phyloP scores from a whole-genome alignment of 2,329 filamentous ascomycete genomes.

The Cordyceps pruinosa region DNA sequence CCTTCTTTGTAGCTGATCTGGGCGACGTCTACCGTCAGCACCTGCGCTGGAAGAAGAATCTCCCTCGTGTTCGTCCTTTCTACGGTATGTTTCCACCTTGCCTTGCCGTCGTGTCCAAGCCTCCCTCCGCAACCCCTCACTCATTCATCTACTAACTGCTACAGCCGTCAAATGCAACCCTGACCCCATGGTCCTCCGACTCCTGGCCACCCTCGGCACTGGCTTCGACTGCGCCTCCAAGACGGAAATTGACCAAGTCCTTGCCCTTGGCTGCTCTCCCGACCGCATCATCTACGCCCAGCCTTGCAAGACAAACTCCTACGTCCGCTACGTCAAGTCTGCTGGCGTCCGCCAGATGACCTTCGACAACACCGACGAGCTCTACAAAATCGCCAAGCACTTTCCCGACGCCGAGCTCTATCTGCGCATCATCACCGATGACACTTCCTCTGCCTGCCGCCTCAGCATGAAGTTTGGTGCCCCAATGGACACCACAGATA shows the following conservation, averaged over 20 bases:
- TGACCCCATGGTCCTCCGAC: conserved; percentile 78
- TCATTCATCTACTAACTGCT: conserved; percentile 2
- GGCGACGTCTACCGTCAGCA: conserved; percentile 99
- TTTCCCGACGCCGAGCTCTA: conserved; percentile 86
- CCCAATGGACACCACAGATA: conserved; percentile 70
- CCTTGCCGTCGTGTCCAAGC: background rate
- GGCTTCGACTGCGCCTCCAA: conserved; percentile 99
- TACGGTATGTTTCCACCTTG: conserved; percentile 62
- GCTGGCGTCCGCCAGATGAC: conserved; percentile 95
- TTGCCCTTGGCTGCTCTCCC: conserved; percentile 75
- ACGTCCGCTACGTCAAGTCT: conserved; percentile 81
- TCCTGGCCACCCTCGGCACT: conserved; percentile 80
- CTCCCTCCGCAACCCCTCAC: background rate
- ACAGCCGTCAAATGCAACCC: conserved; percentile 98
- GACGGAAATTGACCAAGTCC: conserved; percentile 88
- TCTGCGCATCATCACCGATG: conserved; percentile 91
- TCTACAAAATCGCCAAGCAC: conserved; percentile 93
- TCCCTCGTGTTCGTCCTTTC: conserved; percentile 89
- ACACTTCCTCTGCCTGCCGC: conserved; percentile 88
- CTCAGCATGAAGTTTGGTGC: conserved; percentile 97
- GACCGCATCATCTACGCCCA: conserved; percentile 97
- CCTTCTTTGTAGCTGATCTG: conserved; percentile 96
- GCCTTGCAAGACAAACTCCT: conserved; percentile 99
- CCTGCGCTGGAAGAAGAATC: conserved; percentile 91
- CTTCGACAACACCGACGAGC: conserved; percentile 96